Evolutionary conservation across 495 filamentous ascomycete genomes (phyloP).

Genomic region (Lasiosphaeriaceae sp.): DNA sequence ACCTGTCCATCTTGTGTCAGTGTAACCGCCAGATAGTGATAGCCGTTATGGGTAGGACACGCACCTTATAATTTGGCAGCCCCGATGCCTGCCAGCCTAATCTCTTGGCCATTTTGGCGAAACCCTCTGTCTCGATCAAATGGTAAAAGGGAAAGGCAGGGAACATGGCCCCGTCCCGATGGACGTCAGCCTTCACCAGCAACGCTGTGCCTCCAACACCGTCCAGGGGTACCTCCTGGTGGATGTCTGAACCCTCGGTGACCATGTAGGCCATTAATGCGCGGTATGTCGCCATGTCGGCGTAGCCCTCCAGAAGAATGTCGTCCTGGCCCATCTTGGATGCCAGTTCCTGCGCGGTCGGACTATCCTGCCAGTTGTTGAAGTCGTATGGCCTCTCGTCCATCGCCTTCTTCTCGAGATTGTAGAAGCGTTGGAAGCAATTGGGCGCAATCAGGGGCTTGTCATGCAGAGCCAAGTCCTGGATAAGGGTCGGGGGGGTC

Average conservation of each 20-base stretch:
- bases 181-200: slow-evolving; percentile 94
- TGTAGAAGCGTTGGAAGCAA: slow-evolving; percentile 86
- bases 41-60: slow-evolving; percentile 20
- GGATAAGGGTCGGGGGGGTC: slow-evolving; percentile 78
- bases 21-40: background rate
- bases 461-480: slow-evolving; percentile 85
- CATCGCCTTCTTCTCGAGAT: slow-evolving; percentile 62
- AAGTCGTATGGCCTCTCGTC: slow-evolving; percentile 88
- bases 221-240: slow-evolving; percentile 68
- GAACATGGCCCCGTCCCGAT: slow-evolving; percentile 98
- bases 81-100: slow-evolving; percentile 81
- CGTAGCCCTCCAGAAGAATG: slow-evolving; percentile 89
- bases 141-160: slow-evolving; percentile 95
- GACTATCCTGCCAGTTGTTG: slow-evolving; percentile 93
- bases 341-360: slow-evolving; percentile 68
- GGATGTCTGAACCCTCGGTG: slow-evolving; percentile 52
- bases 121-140: slow-evolving; percentile 95
- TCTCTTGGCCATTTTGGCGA: slow-evolving; percentile 92
- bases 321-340: slow-evolving; percentile 79
- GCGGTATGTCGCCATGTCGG: slow-evolving; percentile 86
- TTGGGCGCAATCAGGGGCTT: slow-evolving; percentile 89
- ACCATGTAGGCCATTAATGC: slow-evolving; percentile 86
- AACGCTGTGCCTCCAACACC: slow-evolving; percentile 93
- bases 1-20: slow-evolving; percentile 52
- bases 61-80: slow-evolving; percentile 93